Conservation (phyloP, 148 eudicot species). For the Rheum nobile region DNA sequence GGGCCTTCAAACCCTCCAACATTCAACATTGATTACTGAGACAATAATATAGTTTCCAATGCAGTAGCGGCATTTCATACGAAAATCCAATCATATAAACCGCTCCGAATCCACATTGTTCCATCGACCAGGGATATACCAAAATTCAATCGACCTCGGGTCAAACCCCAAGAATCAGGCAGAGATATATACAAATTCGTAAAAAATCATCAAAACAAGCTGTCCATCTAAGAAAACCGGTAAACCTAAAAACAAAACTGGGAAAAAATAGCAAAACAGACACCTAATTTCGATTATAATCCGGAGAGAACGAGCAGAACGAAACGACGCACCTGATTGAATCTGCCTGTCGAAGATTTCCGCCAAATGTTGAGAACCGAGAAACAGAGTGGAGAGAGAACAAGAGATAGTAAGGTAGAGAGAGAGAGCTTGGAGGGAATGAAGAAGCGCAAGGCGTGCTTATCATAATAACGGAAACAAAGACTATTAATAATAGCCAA, state of each 20-base stretch:
- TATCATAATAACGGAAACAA: conserved; percentile 44
- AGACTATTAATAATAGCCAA: neutral
- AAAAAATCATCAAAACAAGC: neutral
- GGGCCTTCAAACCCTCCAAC: neutral
- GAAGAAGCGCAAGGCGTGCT: conserved; percentile 58
- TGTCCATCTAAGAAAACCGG: neutral
- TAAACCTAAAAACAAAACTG: neutral
- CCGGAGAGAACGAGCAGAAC: neutral
- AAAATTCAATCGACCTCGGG: neutral
- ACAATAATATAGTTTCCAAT: neutral
- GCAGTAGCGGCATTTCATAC: neutral
- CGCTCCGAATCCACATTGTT: neutral
- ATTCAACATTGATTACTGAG: neutral
- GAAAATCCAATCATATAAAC: neutral
- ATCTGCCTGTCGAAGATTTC: neutral
- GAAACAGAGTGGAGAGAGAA: conserved; percentile 19
- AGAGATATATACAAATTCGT: neutral
- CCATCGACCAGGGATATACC: neutral
- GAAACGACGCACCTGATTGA: neutral
- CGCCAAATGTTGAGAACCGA: neutral
- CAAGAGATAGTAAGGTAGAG: conserved; percentile 30
- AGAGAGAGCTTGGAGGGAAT: conserved; percentile 40
- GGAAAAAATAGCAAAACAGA: neutral
- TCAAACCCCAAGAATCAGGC: neutral
- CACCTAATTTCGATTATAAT: neutral